Evolutionary conservation across 2,329 filamentous ascomycete species (phyloP), one percentile per base, ranked within the genome.

Genomic region (Trichoderma afroharzianum): DNA sequence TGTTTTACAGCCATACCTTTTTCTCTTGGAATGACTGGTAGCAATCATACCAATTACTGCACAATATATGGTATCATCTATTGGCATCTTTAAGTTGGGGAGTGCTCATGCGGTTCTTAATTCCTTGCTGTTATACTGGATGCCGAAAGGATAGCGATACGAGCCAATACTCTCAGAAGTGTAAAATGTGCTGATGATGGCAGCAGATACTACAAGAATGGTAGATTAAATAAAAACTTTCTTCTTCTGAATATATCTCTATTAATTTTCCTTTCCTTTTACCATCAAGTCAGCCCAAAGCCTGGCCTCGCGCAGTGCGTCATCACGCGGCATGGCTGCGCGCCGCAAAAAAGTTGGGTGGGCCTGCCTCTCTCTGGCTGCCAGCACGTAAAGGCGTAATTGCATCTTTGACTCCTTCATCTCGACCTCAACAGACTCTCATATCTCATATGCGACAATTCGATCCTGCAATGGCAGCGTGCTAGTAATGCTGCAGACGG

Each of bases 261-360:
- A 5, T 2, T 26, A 26, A 26, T 36, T 14, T 5, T 1, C 33
- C 12, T 9, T 36, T 15, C 12, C 1, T 36, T 36, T 39, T 15
- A 6, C 36, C 36, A 5, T 39, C 2, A 15, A 6, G 6, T 15
- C 2, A 36, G 14, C 6, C 33, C 33, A 28, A 58, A n/a, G 28
- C 15, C 39, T 2, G 5, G 14, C 7, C n/a, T 50, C 7, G 9
- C 18, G 15, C 30, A 43, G 28, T 68, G 66, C 66, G 66, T 68
- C 55, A 68, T 61, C 21, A 50, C 53, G 66, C 66, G 55, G 66
- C 18, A 24, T 50, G 18, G 21, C 28, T 68, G 53, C 66, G 66
- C 66, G 59, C 76, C n/a, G 67, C 66, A 53, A 76, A 76, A 77
- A 43, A 76, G 74, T 55, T 36, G 55, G 28, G 57, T 66, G 30